These are phyloP conservation scores for Silybum marianum DNA, from an alignment of 129 eudicot genomes.

Conservation along the genomic window DNA sequence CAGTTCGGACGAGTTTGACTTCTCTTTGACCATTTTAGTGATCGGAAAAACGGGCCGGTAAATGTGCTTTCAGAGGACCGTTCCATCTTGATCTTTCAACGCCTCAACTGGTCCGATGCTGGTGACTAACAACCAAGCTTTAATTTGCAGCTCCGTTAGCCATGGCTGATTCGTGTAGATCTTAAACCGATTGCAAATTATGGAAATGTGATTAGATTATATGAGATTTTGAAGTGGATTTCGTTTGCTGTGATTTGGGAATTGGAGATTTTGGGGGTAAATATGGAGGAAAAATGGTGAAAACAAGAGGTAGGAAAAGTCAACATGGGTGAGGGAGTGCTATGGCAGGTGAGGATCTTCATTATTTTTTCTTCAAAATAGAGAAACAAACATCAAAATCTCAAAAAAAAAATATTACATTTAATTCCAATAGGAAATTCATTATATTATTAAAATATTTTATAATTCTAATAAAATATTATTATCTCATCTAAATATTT, in stretches of 20 bases:
- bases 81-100: conserved; percentile 80
- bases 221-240: background rate
- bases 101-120: conserved; percentile 71
- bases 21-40: too few relatives aligned
- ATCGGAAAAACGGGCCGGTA: conserved; percentile 46
- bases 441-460: too few relatives aligned
- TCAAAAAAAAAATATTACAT: too few relatives aligned
- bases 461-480: too few relatives aligned
- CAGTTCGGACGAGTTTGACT: too few relatives aligned
- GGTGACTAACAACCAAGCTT: conserved; percentile 62
- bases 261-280: background rate
- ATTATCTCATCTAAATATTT: too few relatives aligned
- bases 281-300: conserved; percentile 17
- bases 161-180: conserved; percentile 15
- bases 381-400: too few relatives aligned
- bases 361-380: too few relatives aligned
- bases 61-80: conserved; percentile 40
- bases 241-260: background rate
- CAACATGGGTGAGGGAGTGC: too few relatives aligned
- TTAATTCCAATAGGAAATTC: too few relatives aligned
- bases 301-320: too few relatives aligned
- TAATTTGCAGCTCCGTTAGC: conserved; percentile 32
- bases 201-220: background rate
- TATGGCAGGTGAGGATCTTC: too few relatives aligned
- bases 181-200: background rate